Base-by-base conservation (phyloP, 2,329 filamentous ascomycete species). In the Colletotrichum chrysophilum region DNA sequence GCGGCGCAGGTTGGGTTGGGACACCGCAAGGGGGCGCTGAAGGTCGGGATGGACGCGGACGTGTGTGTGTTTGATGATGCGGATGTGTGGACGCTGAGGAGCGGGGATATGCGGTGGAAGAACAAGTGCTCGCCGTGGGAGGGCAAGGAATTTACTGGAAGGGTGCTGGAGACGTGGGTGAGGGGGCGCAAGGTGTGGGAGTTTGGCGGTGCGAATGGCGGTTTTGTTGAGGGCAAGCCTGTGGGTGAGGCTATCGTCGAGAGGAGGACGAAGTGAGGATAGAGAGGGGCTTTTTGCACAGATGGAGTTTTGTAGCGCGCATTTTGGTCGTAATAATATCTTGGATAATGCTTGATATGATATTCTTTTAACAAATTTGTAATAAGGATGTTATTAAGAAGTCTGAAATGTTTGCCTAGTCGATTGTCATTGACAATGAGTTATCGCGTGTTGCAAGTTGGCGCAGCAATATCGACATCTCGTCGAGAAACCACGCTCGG, bases 91-190 rank as follows among this genome's bases (percentile, higher is more conserved):
- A 90, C 92, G 28, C 93, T 98, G 68, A 86, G 91, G 74, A 88
- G 90, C 21, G 92, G 91, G 76, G 95, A 95, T 66, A 98, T 99
- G 96, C 90, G 97, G 79, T 99, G 98, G 91, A 93, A 95, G 85
- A 98, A 98, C 85, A 95, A 95, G 81, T 96, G 95, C 87, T 96
- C 93, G 72, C 96, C 96, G 0, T 98, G 97, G 89, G 94, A 98
- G 83, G 95, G 95, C 24, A 94, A 93, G 84, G 89, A 87, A 36
- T 93, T 98, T 80, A 90, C 89, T 62, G 96, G 96, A 2, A 91
- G 95, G 75, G 96, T 98, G 13, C 88, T 87, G 74, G 95, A 97
- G 89, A 98, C 96, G 9, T 98, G 95, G 94, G 82, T 98, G 77
- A 89, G 96, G 8, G 96, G 96, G 0, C 87, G 87, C 78, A 93